These are phyloP conservation scores for Yamadazyma kitorensis DNA, from an alignment of 805 yeast genomes.

Conservation along the genomic window DNA sequence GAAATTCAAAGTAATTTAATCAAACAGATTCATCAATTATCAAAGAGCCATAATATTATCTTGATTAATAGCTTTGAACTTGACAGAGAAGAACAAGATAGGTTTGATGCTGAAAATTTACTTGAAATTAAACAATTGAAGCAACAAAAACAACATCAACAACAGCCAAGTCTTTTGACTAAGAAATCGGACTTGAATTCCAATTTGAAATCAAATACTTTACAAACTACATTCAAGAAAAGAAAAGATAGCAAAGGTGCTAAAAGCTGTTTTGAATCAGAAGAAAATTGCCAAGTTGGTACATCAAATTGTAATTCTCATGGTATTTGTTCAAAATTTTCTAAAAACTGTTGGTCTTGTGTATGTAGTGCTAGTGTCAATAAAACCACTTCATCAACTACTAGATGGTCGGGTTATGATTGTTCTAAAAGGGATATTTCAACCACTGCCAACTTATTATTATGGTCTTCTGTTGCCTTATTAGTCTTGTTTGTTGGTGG, in stretches of 20 bases:
- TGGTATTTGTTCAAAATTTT: slow-evolving; percentile 44
- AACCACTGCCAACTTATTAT: slow-evolving; percentile 61
- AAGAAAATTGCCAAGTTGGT: slow-evolving; percentile 45
- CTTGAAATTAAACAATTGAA: too few species aligned
- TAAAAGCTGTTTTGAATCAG: slow-evolving; percentile 35
- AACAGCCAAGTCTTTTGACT: too few species aligned
- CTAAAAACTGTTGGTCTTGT: slow-evolving; percentile 48
- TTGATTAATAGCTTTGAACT: too few species aligned
- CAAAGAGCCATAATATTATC: too few species aligned
- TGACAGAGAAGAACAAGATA: too few species aligned
- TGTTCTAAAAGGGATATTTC: slow-evolving; percentile 70
- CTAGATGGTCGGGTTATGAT: slow-evolving; percentile 54
- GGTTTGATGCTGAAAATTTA: too few species aligned
- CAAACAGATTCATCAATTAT: too few species aligned
- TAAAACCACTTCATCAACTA: slow-evolving; percentile 42
- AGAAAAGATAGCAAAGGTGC: background rate
- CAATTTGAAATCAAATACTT: too few species aligned
- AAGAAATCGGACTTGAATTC: too few species aligned
- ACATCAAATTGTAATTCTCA: slow-evolving; percentile 53
- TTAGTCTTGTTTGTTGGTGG: slow-evolving; percentile 48
- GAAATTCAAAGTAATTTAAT: too few species aligned
- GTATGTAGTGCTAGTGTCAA: slow-evolving; percentile 45
- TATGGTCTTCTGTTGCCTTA: slow-evolving; percentile 61
- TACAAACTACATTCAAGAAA: too few species aligned
- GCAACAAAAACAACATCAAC: too few species aligned